Conservation (phyloP, 495 filamentous ascomycete genomes). For the Aspergillus nidulans region DNA sequence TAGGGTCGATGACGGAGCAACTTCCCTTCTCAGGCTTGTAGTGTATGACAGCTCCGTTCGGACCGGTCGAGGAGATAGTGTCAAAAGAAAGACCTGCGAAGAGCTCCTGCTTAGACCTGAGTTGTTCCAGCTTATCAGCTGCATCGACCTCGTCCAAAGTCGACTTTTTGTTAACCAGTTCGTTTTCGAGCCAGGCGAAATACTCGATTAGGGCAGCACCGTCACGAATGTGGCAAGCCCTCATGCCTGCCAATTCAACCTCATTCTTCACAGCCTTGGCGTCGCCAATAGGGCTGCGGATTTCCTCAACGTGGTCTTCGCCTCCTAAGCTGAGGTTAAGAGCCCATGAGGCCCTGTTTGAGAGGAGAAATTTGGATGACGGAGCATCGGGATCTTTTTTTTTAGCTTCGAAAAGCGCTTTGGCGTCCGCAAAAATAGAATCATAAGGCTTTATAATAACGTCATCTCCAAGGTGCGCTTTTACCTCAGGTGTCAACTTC, state of each 20-base stretch:
- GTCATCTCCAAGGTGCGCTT: conserved; percentile 65
- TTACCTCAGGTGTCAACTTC: conserved; percentile 68
- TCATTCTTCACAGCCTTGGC: conserved; percentile 98
- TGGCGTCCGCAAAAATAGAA: conserved; percentile 73
- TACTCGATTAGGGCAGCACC: conserved; percentile 89
- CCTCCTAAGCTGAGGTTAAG: conserved; percentile 83
- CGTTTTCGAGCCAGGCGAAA: conserved; percentile 95
- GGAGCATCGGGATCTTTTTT: conserved; percentile 34
- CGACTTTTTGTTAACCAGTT: conserved; percentile 68
- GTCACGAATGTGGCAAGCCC: conserved; percentile 88
- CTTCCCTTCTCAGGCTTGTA: conserved; percentile 86
- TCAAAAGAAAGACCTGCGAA: conserved; percentile 93
- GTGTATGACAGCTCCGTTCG: conserved; percentile 96
- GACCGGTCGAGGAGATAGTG: conserved; percentile 91
- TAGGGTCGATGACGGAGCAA: conserved; percentile 82
- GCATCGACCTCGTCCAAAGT: conserved; percentile 83
- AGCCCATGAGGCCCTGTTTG: conserved; percentile 91
- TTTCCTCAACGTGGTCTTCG: conserved; percentile 80
- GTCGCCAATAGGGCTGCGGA: conserved; percentile 84
- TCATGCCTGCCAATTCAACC: conserved; percentile 86
- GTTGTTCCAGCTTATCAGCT: conserved; percentile 82
- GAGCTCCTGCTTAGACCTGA: conserved; percentile 73
- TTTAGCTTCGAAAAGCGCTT: conserved; percentile 47
- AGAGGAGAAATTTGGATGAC: conserved; percentile 71
- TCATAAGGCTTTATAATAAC: conserved; percentile 81